Evolutionary conservation across 345 rosid species (phyloP), one percentile per base, ranked within the genome.

Genomic region (Psidium guajava): DNA sequence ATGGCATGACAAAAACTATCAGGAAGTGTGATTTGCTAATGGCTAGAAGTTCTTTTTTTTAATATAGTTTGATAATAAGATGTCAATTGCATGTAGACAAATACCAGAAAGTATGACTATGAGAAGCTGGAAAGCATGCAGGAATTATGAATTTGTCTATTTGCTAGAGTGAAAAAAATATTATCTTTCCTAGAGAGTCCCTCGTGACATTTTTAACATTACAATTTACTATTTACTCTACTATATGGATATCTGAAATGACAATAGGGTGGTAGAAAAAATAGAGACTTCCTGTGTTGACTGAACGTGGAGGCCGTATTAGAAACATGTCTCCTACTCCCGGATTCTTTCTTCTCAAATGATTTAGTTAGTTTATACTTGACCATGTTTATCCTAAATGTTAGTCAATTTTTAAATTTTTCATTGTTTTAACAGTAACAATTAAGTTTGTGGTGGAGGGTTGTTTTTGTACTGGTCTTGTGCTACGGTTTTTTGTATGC

Each of bases 361-460:
- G 5, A 64, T 32, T 32, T 32, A 64, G 77, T 16, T 64, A 69
- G 47, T 4, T 32, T 69, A 18, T 64, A 28, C 6, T 32, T 64
- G 8, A 32, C 77, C 22, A 32, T 64, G 13, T 18, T 69, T 32
- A 69, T 32, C 77, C 44, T 18, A 32, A 69, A 69, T 16, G 13
- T 36, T 36, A 69, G 25, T 69, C 25, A 69, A 69, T 18, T 83
- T 80, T 36, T 69, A 36, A 69, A 36, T 8, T 49, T 14, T 81
- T 54, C 51, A 84, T 64, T 82, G n/a, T 42, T 54, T 54, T 56
- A 87, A 86, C 95, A 95, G 99, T 91, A 90, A 6, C 98, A 92
- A 82, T 89, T 97, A 84, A 88, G 87, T 84, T n/a, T n/a, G n/a
- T n/a, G n/a, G n/a, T n/a, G n/a, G n/a, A n/a, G n/a, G n/a, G n/a